Conservation (phyloP, 2,329 filamentous ascomycete genomes). For the Dactylellina sp. region DNA sequence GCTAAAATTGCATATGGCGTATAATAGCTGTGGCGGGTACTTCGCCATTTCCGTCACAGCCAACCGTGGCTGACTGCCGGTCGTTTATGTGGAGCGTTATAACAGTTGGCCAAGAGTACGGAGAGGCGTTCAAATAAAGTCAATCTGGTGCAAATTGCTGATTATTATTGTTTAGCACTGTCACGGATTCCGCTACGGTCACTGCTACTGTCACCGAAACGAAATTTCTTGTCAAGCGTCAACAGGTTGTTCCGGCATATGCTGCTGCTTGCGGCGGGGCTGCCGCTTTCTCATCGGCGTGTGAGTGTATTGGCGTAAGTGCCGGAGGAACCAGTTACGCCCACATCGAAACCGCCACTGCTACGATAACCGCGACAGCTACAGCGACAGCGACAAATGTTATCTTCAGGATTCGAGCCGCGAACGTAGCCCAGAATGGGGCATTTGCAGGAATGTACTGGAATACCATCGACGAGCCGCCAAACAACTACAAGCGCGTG, state of each 20-base stretch:
- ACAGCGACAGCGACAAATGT: conserved; percentile 15
- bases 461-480: not conserved
- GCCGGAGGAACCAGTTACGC: conserved; percentile 33
- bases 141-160: too few species aligned
- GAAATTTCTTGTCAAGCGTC: conserved; percentile 14
- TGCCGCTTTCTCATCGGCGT: conserved; percentile 24
- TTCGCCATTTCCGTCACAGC: conserved; percentile 13
- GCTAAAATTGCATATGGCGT: not conserved
- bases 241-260: conserved; percentile 17
- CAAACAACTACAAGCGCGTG: not conserved
- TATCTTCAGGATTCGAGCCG: conserved; percentile 14
- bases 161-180: conserved; percentile 16
- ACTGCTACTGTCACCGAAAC: conserved; percentile 23
- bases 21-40: conserved; percentile 27
- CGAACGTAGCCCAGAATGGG: conserved; percentile 13
- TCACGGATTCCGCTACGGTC: not conserved
- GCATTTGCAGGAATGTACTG: not conserved
- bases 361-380: conserved; percentile 5
- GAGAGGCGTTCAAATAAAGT: too few species aligned
- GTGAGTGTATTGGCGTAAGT: conserved; percentile 24
- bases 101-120: conserved; percentile 28
- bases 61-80: conserved; percentile 25
- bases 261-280: conserved; percentile 10
- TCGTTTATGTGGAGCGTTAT: conserved; percentile 28
- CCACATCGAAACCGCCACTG: conserved; percentile 9